Conservation (phyloP, 2,329 filamentous ascomycete genomes). For the Gyromitra esculenta region DNA sequence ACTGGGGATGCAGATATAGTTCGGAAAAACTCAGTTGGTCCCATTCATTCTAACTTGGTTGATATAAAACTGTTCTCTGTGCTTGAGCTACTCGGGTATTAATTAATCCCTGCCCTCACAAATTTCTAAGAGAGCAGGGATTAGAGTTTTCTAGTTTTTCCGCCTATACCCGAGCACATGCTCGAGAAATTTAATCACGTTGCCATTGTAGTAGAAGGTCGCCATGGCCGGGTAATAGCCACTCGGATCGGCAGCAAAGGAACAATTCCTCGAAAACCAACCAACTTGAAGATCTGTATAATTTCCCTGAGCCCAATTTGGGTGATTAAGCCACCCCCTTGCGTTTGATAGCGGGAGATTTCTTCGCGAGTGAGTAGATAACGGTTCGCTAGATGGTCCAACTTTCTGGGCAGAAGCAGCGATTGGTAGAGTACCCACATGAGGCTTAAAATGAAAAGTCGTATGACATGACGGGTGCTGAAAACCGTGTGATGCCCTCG, state of each 20-base stretch:
- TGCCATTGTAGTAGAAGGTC: neutral
- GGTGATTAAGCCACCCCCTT: constrained; percentile 10
- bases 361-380: constrained; percentile 6
- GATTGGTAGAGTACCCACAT: constrained; percentile 7
- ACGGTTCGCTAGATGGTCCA: neutral
- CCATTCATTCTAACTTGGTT: too few relatives aligned
- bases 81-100: too few relatives aligned
- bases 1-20: neutral
- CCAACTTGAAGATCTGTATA: constrained; percentile 16
- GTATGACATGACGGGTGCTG: constrained; percentile 18
- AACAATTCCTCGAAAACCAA: neutral
- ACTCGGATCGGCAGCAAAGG: neutral
- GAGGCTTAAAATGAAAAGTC: constrained; percentile 20
- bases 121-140: too few relatives aligned
- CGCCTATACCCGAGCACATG: neutral
- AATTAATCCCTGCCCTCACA: too few relatives aligned
- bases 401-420: neutral
- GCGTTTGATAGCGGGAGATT: neutral
- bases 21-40: too few relatives aligned
- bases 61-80: too few relatives aligned
- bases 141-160: too few relatives aligned
- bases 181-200: neutral
- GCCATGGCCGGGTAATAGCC: constrained; percentile 26
- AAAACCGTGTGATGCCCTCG: constrained; percentile 10
- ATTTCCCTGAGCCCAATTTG: constrained; percentile 28